A percentile compares a stretch with the other conserved stretches of the same genome.
Evolutionary conservation across 345 rosid species (phyloP).

Genomic region (Odontarrhena argentea): DNA sequence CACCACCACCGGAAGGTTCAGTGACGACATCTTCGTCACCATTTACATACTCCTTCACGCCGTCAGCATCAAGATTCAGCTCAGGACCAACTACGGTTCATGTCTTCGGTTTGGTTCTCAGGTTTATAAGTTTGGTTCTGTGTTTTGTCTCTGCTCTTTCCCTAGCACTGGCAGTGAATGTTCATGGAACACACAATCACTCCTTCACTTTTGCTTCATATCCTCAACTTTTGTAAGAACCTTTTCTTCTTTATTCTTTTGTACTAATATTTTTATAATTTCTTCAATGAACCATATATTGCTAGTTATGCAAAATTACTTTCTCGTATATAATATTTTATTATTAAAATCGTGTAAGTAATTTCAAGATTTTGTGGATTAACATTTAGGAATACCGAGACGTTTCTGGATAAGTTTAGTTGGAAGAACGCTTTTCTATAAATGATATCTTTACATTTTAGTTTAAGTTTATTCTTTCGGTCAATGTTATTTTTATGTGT

Average conservation of each 20-base stretch:
- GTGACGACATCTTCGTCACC: constrained; percentile 54
- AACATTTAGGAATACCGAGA: no score
- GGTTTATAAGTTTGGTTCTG: constrained; percentile 53
- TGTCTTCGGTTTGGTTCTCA: constrained; percentile 46
- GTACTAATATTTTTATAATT: not conserved
- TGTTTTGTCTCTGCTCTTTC: constrained; percentile 67
- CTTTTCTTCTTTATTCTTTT: constrained; percentile 25
- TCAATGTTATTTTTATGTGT: no score
- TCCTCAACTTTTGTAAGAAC: constrained; percentile 62
- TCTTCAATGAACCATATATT: no score
- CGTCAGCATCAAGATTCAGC: constrained; percentile 42
- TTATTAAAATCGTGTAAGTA: no score
- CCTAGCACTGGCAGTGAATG: constrained; percentile 54
- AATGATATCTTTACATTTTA: no score
- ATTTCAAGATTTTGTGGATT: no score
- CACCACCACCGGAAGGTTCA: constrained; percentile 49
- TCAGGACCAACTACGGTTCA: constrained; percentile 44
- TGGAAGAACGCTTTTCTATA: no score
- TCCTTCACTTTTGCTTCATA: constrained; percentile 51
- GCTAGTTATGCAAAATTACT: no score
- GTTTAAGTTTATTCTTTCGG: no score
- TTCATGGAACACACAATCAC: constrained; percentile 27
- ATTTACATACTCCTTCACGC: constrained; percentile 52
- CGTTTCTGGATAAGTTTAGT: no score
- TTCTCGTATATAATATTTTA: no score